Evolutionary conservation across 2,329 filamentous ascomycete genomes (phyloP), one percentile per base, ranked within the genome.

Genomic region (Microthyrium microscopicum): DNA sequence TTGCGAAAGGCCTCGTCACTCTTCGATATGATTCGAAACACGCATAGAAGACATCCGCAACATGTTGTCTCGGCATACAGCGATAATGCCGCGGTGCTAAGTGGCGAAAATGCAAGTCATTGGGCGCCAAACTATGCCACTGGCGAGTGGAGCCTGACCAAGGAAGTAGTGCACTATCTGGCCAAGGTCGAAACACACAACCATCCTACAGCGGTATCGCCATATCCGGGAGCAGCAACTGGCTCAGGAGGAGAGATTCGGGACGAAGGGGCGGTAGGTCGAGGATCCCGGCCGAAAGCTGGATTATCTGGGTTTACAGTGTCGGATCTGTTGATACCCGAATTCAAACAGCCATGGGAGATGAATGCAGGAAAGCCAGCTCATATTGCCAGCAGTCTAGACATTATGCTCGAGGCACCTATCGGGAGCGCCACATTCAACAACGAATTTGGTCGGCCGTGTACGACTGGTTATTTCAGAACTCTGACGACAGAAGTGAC

Each of bases 151-250:
- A 78, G 68, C 46, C 70, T 87, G 39, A 82, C 70, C 15, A 89
- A 82, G 47, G 89, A 98, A 59, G 64, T 73, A 17, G 77, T 93
- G 15, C 82, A 94, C 51, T 79, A 85, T 45, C 62, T 98, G 30
- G 76, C 77, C 52, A 98, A 98, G 61, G 89, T 95, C 32, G 89
- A 98, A 61, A 95, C 89, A 2, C 87, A 95, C 60, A 95, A 95
- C 55, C 87, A 95, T 50, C 87, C 87, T 3, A 95, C 89, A 5
- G 87, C 87, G 6, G 91, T 98, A 34, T 93, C 84, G 1, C 85
- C 85, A 0, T 93, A 82, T 49, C 73, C 87, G 4, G 89, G 89
- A 48, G 89, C 89, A 7, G 89, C 89, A 5, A 98, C 89, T 25
- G 89, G 89, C 19, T 85, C 85, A 20, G 89, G 89, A 44, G 89